Base-by-base conservation (phyloP, 2,329 filamentous ascomycete species). In the Colletotrichum limetticola region DNA sequence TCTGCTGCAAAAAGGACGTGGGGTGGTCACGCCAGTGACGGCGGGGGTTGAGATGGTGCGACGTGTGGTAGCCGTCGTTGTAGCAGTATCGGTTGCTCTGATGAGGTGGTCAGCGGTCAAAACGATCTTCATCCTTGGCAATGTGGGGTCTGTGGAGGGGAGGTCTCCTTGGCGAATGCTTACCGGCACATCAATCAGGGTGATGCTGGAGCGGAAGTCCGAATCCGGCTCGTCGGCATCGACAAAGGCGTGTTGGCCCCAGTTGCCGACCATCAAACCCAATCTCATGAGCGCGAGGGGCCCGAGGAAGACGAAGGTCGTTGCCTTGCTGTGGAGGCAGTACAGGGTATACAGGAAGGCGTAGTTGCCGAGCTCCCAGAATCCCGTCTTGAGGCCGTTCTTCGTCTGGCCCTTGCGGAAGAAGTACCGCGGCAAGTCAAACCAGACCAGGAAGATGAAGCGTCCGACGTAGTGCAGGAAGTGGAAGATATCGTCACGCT, bases 11-110 rank as follows among this genome's bases (percentile, higher is more conserved):
- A 81, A 96, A 95, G 7, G 93, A 89, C 14, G 91, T 85, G 0
- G 94, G 94, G 77, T 95, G 94, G 24, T 95, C 92, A 70, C 94
- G 91, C 94, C 94, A 96, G 83, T 95, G 94, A 1, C 94, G 90
- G 32, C 90, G 87, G 0, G 93, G 93, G 82, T 95, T 94, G 64
- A 95, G 88, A 77, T 95, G 93, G 79, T 95, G 94, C 22, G 92
- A 94, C 7, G 93, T 95, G 82, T 95, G 93, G 81, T 95, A 95
- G 75, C 93, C 93, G 77, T 95, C 93, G 77, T 95, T 95, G 87
- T 92, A 95, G 83, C 92, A 95, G 82, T 92, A 92, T 46, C 94
- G 92, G 81, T 95, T 95, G 82, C 91, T 94, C 93, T 95, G 76
- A 19, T 37, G 9, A 16, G 2, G 14, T 59, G 16, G 9, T 69